Percentiles rank a stretch among this genome's conserved stretches.
Conservation (phyloP, 345 rosid species). For the Brassica nigra region DNA sequence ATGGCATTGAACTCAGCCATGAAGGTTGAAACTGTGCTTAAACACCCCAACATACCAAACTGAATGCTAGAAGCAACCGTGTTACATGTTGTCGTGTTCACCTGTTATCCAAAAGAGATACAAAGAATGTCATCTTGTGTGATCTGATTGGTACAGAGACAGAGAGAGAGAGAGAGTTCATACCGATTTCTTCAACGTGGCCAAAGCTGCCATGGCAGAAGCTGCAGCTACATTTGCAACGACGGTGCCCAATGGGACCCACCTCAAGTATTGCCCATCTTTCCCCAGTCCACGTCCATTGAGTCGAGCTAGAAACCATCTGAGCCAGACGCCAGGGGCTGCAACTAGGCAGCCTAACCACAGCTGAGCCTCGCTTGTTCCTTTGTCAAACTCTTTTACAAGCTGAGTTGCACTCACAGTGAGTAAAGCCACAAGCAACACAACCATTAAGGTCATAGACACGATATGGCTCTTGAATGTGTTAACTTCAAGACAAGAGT, state of each 20-base stretch:
- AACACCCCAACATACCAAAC: slow-evolving; percentile 80
- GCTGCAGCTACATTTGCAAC: slow-evolving; percentile 83
- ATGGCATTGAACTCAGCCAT: slow-evolving; percentile 88
- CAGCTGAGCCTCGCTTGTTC: slow-evolving; percentile 57
- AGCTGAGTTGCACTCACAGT: slow-evolving; percentile 49
- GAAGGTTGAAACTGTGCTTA: slow-evolving; percentile 88
- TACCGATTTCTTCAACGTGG: slow-evolving; percentile 65
- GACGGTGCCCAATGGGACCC: slow-evolving; percentile 95
- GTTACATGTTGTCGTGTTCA: slow-evolving; percentile 49
- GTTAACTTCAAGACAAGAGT: slow-evolving; percentile 38
- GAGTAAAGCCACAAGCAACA: slow-evolving; percentile 54
- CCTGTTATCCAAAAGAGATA: slow-evolving; percentile 47
- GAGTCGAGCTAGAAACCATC: slow-evolving; percentile 88
- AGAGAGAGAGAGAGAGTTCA: slow-evolving; percentile 14
- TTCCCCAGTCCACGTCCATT: slow-evolving; percentile 86
- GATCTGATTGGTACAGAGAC: slow-evolving; percentile 7
- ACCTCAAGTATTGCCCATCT: slow-evolving; percentile 49
- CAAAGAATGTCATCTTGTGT: slow-evolving; percentile 9
- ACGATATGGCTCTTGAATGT: slow-evolving; percentile 47
- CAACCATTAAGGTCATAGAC: slow-evolving; percentile 45
- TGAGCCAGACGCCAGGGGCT: slow-evolving; percentile 86
- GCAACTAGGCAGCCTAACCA: slow-evolving; percentile 86
- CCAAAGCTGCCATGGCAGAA: slow-evolving; percentile 72
- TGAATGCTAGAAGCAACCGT: slow-evolving; percentile 61
- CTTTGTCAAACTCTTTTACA: slow-evolving; percentile 52